Evolutionary conservation across 768 basidiomycete species (phyloP).

Genomic region (Boletus patriciae): DNA sequence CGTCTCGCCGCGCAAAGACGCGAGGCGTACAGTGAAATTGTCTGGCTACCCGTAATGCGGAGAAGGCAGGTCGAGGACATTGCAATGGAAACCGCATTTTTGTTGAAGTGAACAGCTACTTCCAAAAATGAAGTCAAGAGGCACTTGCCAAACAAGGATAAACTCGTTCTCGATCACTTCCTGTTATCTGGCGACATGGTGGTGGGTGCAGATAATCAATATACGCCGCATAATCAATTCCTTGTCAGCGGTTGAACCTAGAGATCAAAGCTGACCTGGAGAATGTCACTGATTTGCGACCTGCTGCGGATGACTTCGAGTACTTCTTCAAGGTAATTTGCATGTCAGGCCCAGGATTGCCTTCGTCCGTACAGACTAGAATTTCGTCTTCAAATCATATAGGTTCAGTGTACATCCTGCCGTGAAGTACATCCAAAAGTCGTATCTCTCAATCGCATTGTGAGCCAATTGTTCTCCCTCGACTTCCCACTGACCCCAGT

Average conservation of each 20-base stretch:
- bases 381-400: background rate
- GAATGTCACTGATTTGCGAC: slow-evolving; percentile 68
- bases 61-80: slow-evolving; percentile 17
- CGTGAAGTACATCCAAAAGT: slow-evolving; percentile 72
- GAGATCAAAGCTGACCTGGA: slow-evolving; percentile 81
- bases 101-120: background rate
- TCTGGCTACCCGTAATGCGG: slow-evolving; percentile 14
- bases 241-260: slow-evolving; percentile 52
- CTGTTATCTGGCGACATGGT: slow-evolving; percentile 42
- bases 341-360: background rate
- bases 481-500: slow-evolving; percentile 2
- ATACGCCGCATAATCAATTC: background rate
- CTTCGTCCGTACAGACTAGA: background rate
- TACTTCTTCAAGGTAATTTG: slow-evolving; percentile 70
- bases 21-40: slow-evolving; percentile 27
- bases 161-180: slow-evolving; percentile 14
- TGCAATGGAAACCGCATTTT: slow-evolving; percentile 22
- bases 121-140: background rate
- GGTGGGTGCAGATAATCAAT: slow-evolving; percentile 38
- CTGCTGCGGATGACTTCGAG: slow-evolving; percentile 68
- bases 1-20: slow-evolving; percentile 17
- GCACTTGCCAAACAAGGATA: slow-evolving; percentile 25
- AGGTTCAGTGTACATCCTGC: slow-evolving; percentile 82
- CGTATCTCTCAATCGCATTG: slow-evolving; percentile 69
- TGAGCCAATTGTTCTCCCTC: slow-evolving; percentile 29